Percentiles rank a stretch among this genome's conserved stretches.
Conservation (phyloP, 805 yeast species). For the Blastobotrys peoriensis region DNA sequence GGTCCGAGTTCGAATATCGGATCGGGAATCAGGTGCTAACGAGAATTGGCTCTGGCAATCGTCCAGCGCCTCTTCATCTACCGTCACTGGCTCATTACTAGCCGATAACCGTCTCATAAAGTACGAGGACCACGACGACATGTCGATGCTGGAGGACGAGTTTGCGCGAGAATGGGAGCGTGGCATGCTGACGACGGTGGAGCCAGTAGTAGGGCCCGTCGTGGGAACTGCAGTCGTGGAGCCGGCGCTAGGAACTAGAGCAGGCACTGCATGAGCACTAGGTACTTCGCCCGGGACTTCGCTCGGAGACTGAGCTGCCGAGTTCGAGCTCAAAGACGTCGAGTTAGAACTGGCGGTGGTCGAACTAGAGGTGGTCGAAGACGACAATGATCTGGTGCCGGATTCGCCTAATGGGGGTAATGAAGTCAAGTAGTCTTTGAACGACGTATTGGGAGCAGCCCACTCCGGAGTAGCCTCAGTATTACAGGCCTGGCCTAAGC, state of each 20-base stretch:
- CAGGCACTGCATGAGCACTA: no score
- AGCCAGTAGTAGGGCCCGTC: no score
- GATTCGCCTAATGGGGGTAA: no score
- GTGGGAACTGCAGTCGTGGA: no score
- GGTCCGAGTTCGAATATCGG: not conserved
- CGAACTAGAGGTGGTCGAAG: not conserved
- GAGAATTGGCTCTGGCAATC: not conserved
- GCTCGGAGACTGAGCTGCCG: not conserved
- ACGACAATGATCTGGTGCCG: not conserved
- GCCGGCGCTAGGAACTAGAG: no score
- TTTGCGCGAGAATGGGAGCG: not conserved
- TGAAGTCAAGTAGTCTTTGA: conserved; percentile 10
- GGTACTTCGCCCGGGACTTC: not conserved
- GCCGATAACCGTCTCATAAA: not conserved
- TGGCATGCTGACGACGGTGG: no score
- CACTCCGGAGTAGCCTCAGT: conserved; percentile 14
- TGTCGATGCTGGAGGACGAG: not conserved
- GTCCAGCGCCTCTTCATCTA: not conserved
- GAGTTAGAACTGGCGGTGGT: not conserved
- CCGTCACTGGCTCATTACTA: not conserved
- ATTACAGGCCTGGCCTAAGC: not conserved
- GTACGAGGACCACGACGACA: not conserved
- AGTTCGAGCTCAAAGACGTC: not conserved
- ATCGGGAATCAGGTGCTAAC: not conserved
- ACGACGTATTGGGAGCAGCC: conserved; percentile 15